Evolutionary conservation across 371 early-diverging fungal genomes (phyloP), one percentile per base, ranked within the genome.

Genomic region (Mucor sp.): DNA sequence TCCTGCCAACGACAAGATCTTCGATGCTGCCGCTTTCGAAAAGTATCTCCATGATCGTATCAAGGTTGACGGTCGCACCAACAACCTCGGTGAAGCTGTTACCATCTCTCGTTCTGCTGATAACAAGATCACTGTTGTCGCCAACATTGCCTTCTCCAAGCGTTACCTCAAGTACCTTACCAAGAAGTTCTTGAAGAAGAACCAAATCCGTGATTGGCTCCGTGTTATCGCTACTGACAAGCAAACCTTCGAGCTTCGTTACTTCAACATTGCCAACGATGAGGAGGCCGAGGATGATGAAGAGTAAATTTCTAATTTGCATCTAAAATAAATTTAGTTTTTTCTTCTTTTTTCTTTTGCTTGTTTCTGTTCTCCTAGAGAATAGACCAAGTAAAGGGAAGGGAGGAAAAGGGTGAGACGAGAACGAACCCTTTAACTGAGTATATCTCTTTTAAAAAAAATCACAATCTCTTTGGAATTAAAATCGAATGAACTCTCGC

Each of bases 141-240:
- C 93, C 80, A 89, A 85, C 79, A 83, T 86, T 75, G 84, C 87
- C 65, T 92, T 97, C 89, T 91, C 97, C 85, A 99, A 99, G 95
- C 94, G 97, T 74, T 97, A 97, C 94, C 83, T 98, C 85, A 99
- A 99, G 94, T 99, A 99, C 92, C 91, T 98, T 62, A 94, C 98
- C 87, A 99, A 99, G 95, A 96, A 96, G 92, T 99, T 96, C 95
- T 89, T 99, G 88, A 99, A 99, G 94, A 97, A 99, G 95, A 88
- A 97, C 93, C 89, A 91, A 84, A 92, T 99, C 85, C 93, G 97
- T 82, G 99, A 99, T 89, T 97, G 95, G 94, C 87, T 99, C 81
- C 96, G 98, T 84, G 98, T 98, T 71, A 89, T 97, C 81, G 90
- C 97, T 78, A 82, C 90, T 75, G 84, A 86, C 88, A 95, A 96